Conservation (phyloP, 306 rosid species). For the Cicer judaicum region DNA sequence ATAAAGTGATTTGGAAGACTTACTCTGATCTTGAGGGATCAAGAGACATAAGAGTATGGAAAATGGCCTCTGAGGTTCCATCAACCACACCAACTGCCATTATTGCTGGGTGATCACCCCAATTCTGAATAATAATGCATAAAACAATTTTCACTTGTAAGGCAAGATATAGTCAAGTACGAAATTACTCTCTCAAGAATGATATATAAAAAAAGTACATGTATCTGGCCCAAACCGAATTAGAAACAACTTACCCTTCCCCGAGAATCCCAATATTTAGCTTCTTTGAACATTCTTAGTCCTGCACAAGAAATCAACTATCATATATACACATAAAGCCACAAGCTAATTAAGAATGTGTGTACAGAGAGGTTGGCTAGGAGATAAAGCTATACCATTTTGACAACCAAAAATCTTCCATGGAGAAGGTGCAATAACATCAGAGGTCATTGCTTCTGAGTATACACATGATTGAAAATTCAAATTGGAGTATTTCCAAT, state of each 20-base stretch:
- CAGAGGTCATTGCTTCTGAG: constrained; percentile 71
- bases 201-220: no score
- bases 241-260: constrained; percentile 60
- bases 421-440: constrained; percentile 85
- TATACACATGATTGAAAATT: constrained; percentile 50
- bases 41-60: constrained; percentile 79
- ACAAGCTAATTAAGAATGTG: constrained; percentile 25
- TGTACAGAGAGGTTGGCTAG: constrained; percentile 31
- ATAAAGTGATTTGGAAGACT: constrained; percentile 37
- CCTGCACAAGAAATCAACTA: constrained; percentile 57
- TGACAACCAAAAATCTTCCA: constrained; percentile 95
- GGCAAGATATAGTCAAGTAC: not conserved
- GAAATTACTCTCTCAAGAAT: not conserved
- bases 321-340: constrained; percentile 32
- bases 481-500: constrained; percentile 59
- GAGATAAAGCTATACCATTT: constrained; percentile 65
- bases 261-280: constrained; percentile 69
- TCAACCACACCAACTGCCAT: constrained; percentile 92
- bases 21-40: constrained; percentile 91
- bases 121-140: constrained; percentile 56
- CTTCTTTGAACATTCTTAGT: constrained; percentile 83
- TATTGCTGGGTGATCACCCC: constrained; percentile 87
- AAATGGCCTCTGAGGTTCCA: constrained; percentile 87
- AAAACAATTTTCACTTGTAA: constrained; percentile 20
- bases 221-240: not conserved